These are phyloP conservation scores for Aethionema arabicum DNA, from an alignment of 345 rosid genomes.

Conservation along the genomic window DNA sequence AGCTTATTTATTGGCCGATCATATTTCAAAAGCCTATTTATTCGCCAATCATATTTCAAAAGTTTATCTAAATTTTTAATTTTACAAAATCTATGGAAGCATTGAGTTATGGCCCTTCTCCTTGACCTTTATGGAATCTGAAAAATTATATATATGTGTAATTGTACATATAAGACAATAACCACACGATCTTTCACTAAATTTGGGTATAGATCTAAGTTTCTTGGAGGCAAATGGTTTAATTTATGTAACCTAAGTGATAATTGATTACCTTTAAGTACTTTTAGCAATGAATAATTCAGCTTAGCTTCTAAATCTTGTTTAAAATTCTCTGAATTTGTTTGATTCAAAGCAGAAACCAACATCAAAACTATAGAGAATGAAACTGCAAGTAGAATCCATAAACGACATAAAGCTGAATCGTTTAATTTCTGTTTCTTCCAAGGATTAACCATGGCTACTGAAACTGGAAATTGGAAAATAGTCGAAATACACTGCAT, in stretches of 20 bases:
- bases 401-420: conserved; percentile 52
- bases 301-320: conserved; percentile 34
- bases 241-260: conserved; percentile 58
- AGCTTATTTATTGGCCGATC: too few species aligned
- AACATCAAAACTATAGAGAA: conserved; percentile 51
- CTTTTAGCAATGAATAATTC: conserved; percentile 35
- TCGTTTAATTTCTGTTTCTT: conserved; percentile 63
- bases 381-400: conserved; percentile 51
- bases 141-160: too few species aligned
- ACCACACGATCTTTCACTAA: conserved; percentile 66
- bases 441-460: conserved; percentile 52
- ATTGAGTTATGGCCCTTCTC: too few species aligned
- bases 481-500: conserved; percentile 29
- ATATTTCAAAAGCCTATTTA: too few species aligned
- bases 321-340: conserved; percentile 27
- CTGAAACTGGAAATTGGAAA: conserved; percentile 15
- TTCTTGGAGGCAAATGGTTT: conserved; percentile 69
- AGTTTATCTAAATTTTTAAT: too few species aligned
- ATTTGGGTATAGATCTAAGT: conserved; percentile 60
- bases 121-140: too few species aligned
- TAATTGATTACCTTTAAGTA: conserved; percentile 57
- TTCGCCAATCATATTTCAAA: too few species aligned
- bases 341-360: conserved; percentile 44
- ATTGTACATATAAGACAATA: conserved; percentile 90
- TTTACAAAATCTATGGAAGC: too few species aligned